Percentiles rank a stretch among this genome's conserved stretches.
Evolutionary conservation across 345 rosid genomes (phyloP).

Genomic region (Dipteronia sinensis): DNA sequence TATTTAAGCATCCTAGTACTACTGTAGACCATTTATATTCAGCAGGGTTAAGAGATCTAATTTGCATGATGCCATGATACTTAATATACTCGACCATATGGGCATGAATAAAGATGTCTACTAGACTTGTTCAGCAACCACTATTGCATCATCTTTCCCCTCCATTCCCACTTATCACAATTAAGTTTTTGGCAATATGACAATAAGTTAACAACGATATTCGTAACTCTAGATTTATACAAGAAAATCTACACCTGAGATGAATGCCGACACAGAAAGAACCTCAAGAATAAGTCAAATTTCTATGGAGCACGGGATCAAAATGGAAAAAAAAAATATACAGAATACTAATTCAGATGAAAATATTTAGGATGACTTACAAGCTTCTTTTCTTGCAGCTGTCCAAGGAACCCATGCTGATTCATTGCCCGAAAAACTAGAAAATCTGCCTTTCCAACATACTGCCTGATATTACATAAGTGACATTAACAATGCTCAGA

Average conservation of each 20-base stretch:
- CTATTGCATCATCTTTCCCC: conserved; percentile 2
- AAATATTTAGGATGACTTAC: conserved; percentile 48
- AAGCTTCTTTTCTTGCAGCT: conserved; percentile 96
- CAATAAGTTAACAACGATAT: background rate
- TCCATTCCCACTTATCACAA: conserved; percentile 3
- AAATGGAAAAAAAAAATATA: background rate
- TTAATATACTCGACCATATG: background rate
- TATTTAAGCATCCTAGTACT: background rate
- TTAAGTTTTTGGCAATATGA: background rate
- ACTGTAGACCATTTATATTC: background rate
- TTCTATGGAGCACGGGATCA: background rate
- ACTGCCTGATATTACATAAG: conserved; percentile 63
- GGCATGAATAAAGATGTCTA: background rate
- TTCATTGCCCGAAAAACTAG: conserved; percentile 95
- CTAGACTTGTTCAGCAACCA: background rate
- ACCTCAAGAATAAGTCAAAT: conserved; percentile 6
- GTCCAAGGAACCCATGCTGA: conserved; percentile 95
- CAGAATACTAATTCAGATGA: background rate
- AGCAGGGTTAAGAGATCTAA: background rate
- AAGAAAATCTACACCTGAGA: background rate
- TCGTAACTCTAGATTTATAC: background rate
- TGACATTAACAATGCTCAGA: conserved; percentile 21
- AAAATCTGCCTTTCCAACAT: conserved; percentile 95
- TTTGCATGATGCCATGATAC: background rate
- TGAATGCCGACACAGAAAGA: background rate